Conservation (phyloP, 176 grass and related monocot species). For the Carex parvula region DNA sequence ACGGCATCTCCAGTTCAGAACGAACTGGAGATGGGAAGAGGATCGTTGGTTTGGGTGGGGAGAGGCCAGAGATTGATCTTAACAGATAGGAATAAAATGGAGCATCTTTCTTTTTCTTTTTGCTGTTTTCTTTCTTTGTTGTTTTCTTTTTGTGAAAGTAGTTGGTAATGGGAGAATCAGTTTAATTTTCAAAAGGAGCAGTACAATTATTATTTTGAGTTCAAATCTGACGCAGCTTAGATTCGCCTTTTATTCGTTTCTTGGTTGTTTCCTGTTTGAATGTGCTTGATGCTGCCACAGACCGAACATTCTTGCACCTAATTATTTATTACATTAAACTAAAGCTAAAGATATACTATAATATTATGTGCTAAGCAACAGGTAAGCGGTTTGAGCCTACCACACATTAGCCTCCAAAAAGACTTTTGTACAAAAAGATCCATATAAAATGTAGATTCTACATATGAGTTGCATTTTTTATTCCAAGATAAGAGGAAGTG, state of each 20-base stretch:
- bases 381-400: not conserved
- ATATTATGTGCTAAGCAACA: not conserved
- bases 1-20: conserved; percentile 30
- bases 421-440: not conserved
- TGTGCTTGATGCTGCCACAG: conserved; percentile 9
- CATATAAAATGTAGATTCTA: conserved; percentile 18
- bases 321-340: conserved; percentile 2
- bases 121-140: conserved; percentile 27
- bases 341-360: not conserved
- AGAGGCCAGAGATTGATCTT: conserved; percentile 60
- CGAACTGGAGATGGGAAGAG: conserved; percentile 32
- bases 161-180: conserved; percentile 29
- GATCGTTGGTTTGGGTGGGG: conserved; percentile 17
- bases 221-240: conserved; percentile 18
- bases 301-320: conserved; percentile 16
- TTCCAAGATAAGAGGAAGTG: not conserved
- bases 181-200: conserved; percentile 20
- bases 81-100: conserved; percentile 54
- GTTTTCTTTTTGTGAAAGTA: conserved; percentile 30
- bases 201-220: conserved; percentile 6
- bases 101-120: conserved; percentile 29
- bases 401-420: not conserved
- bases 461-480: conserved; percentile 11
- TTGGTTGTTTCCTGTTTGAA: conserved; percentile 20
- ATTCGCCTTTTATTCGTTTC: conserved; percentile 18